These are phyloP conservation scores for Suillus clintonianus DNA, from an alignment of 768 basidiomycete species.

Conservation along the genomic window DNA sequence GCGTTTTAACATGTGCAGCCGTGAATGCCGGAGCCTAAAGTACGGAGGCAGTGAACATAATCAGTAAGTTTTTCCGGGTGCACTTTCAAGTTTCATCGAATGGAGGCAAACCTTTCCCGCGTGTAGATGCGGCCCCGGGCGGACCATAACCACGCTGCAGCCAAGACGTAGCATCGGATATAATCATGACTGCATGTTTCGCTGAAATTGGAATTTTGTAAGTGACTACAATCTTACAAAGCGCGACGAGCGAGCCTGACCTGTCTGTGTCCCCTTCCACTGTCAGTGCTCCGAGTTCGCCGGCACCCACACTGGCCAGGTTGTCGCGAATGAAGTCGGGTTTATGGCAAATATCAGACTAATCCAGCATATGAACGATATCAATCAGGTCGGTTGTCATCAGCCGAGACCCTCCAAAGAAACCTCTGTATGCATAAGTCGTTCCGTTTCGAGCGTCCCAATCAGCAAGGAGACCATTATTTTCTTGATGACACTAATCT, in stretches of 20 bases:
- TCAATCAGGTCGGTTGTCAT: slow-evolving; percentile 62
- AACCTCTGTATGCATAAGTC: slow-evolving; percentile 55
- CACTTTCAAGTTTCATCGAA: background rate
- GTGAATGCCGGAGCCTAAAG: slow-evolving; percentile 54
- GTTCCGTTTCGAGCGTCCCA: slow-evolving; percentile 51
- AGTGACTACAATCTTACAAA: slow-evolving; percentile 1
- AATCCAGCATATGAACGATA: slow-evolving; percentile 56
- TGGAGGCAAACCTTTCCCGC: background rate
- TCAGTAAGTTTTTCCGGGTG: background rate
- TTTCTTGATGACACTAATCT: slow-evolving; percentile 63
- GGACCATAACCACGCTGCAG: background rate
- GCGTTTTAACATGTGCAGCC: slow-evolving; percentile 46
- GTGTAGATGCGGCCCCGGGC: background rate
- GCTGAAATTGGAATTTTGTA: slow-evolving; percentile 30
- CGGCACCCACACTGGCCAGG: slow-evolving; percentile 52
- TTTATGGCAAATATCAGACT: slow-evolving; percentile 62
- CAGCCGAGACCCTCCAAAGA: slow-evolving; percentile 53
- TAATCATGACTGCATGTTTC: slow-evolving; percentile 43
- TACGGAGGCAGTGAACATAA: background rate
- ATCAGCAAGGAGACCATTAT: slow-evolving; percentile 45
- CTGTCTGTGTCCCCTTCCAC: slow-evolving; percentile 60
- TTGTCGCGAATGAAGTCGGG: slow-evolving; percentile 56
- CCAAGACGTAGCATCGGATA: background rate
- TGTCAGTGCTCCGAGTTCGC: slow-evolving; percentile 50
- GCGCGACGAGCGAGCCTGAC: slow-evolving; percentile 24